Base-by-base conservation (phyloP, 202 grass and related monocot genomes). In the Brachypodium distachyon region DNA sequence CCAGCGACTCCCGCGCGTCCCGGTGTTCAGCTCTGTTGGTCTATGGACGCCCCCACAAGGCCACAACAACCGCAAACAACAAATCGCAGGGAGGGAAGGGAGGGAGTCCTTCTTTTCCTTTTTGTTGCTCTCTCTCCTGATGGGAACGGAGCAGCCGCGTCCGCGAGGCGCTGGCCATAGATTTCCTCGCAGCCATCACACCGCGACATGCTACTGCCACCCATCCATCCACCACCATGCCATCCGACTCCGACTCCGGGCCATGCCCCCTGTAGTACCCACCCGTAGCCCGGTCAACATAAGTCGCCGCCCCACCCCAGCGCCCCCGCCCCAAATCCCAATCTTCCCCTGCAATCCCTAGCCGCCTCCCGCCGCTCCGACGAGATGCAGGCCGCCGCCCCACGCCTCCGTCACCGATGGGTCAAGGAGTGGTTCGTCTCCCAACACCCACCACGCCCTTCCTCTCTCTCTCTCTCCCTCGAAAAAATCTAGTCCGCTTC, bases 341-440 rank as follows among this genome's bases (percentile, higher is more conserved):
- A 47, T 61, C 74, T 36, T 37, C 41, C 31, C 27, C 12, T 49
- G 27, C 21, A 23, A 63, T 18, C 47, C 78, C 65, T 77, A 68
- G n/a, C 28, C 34, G 70, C 40, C 12, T 32, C 34, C 12, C 67
- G 18, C 32, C 51, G 51, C 61, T 37, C 71, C 44, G 27, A 16
- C 48, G 12, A 48, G 81, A 88, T 88, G 86, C 92, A 84, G 73
- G 70, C 67, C 68, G 70, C 67, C 68, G 47, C 79, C 31, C 12
- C 75, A 14, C 61, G 69, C 75, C 77, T 41, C 38, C 74, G n/a
- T 50, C n/a, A 79, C 77, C 85, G 91, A 67, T 98, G 95, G 95
- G 78, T 98, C 39, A 95, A 95, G 70, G 87, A 91, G 74, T 95
- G 91, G 95, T 98, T 22, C 32, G 36, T 19, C 16, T 33, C 49